Conservation (phyloP, 2,329 filamentous ascomycete genomes). For the Alternaria triticina region DNA sequence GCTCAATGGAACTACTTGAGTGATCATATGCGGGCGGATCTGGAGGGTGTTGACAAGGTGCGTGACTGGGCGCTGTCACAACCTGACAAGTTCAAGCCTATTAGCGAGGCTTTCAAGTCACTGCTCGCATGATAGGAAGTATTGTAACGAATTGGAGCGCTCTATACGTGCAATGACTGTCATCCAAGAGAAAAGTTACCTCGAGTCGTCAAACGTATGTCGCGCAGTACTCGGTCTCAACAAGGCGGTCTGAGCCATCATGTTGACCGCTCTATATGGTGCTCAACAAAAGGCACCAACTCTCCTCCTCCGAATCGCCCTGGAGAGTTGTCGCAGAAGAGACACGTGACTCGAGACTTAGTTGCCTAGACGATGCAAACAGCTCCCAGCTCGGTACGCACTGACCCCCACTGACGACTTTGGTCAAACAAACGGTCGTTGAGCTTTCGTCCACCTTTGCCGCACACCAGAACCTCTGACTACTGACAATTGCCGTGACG, state of each 20-base stretch:
- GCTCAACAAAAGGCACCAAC: background rate
- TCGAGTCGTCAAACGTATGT: background rate
- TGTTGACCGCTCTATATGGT: background rate
- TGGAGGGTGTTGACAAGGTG: constrained; percentile 53
- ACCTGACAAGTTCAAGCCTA: constrained; percentile 57
- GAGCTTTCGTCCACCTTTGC: background rate
- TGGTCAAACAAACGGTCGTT: background rate
- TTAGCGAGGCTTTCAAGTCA: constrained; percentile 26
- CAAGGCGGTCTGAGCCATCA: background rate
- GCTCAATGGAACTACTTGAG: constrained; percentile 63
- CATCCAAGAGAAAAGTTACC: background rate
- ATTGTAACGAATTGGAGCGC: background rate
- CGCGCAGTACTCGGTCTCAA: too few species aligned
- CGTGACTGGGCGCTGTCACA: constrained; percentile 54
- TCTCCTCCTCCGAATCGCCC: background rate
- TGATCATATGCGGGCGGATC: constrained; percentile 60
- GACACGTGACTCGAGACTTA: background rate
- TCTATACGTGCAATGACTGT: background rate
- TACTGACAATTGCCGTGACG: background rate
- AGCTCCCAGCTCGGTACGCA: background rate
- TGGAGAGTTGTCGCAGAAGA: background rate
- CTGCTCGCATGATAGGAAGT: background rate
- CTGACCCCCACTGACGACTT: background rate
- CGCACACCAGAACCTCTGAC: background rate
- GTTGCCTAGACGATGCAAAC: background rate